A percentile compares a stretch with the other conserved stretches of the same genome.
Conservation (phyloP, 2,329 filamentous ascomycete species). For the Fusarium tricinctum region DNA sequence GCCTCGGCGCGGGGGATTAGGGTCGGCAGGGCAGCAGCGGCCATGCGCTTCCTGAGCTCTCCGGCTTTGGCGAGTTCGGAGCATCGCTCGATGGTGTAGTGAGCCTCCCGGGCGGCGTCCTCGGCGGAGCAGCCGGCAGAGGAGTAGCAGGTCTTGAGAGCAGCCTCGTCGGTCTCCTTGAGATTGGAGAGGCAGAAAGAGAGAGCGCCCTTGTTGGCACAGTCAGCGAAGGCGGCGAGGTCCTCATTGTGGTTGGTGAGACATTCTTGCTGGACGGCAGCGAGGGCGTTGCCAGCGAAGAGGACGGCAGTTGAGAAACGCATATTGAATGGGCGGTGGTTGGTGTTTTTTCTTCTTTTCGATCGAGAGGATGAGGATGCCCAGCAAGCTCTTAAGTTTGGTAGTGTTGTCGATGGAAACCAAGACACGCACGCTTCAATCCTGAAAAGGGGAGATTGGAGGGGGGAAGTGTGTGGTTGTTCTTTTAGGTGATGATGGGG, state of each 20-base stretch:
- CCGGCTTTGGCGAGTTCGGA: conserved; percentile 45
- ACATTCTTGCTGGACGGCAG: conserved; percentile 56
- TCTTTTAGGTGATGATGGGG: conserved; percentile 28
- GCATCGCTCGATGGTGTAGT: conserved; percentile 53
- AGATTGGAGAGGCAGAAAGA: conserved; percentile 59
- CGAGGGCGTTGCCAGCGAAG: conserved; percentile 53
- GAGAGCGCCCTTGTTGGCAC: conserved; percentile 60
- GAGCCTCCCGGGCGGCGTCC: conserved; percentile 52
- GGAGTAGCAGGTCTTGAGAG: conserved; percentile 58
- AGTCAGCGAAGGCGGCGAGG: conserved; percentile 59
- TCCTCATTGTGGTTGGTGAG: conserved; percentile 56
- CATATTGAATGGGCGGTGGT: conserved; percentile 42
- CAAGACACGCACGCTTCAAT: conserved; percentile 42
- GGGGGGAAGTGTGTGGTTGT: background rate
- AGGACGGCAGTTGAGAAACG: conserved; percentile 54
- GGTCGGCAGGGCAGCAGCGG: conserved; percentile 40
- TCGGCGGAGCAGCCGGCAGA: conserved; percentile 54
- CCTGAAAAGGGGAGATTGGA: conserved; percentile 24
- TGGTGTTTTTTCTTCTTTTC: conserved; percentile 10
- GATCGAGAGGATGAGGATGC: conserved; percentile 42
- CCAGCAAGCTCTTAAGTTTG: conserved; percentile 41
- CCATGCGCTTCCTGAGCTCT: conserved; percentile 51
- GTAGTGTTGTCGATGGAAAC: conserved; percentile 30
- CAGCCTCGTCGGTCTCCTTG: conserved; percentile 49
- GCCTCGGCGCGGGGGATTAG: conserved; percentile 38